Base-by-base conservation (phyloP, 2,329 filamentous ascomycete species). In the Akanthomyces uredinophilus region DNA sequence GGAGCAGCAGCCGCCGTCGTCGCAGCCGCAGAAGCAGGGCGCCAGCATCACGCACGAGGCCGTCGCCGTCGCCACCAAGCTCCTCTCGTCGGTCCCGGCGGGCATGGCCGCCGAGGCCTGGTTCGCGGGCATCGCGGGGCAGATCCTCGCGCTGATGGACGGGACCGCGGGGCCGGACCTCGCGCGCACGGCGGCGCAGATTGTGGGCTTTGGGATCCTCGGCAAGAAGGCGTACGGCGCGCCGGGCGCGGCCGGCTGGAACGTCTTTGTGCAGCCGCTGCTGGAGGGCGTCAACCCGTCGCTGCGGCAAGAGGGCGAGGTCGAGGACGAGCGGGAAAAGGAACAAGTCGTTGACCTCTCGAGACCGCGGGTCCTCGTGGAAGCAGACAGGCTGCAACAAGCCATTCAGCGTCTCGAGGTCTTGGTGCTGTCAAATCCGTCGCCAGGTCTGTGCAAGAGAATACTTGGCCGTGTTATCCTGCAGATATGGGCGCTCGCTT, bases 41-140 rank as follows among this genome's bases (percentile, higher is more conserved):
- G 82, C 86, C 5, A 83, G 82, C 47, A 87, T 91, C 61, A 88
- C 88, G 0, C 82, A 88, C 37, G 87, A 91, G 69, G 87, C 87
- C 1, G 76, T 91, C 41, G 82, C 82, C 32, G 81, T 89, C 68
- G 86, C 85, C 4, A 83, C 86, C 1, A 82, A 79, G 60, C 75
- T 91, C 18, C 73, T 91, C 0, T 84, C 85, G 0, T 80, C 81
- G 1, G 83, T 87, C 0, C 87, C 88, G 0, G 72, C 75, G 2
- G 77, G 77, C 1, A 80, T 87, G 66, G 70, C 75, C 3, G 75
- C 85, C 1, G 78, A 85, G 20, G 72, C 73, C 41, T 91, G 87
- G 86, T 87, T 89, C 64, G 68, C 74, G 0, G 79, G 79, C 4
- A 79, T 91, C 41, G 79, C 84, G 8, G 81, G 82, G 2, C 88